phyloP scores from a whole-genome alignment of 139 green algal genomes.

The Picochlorum sp. region DNA sequence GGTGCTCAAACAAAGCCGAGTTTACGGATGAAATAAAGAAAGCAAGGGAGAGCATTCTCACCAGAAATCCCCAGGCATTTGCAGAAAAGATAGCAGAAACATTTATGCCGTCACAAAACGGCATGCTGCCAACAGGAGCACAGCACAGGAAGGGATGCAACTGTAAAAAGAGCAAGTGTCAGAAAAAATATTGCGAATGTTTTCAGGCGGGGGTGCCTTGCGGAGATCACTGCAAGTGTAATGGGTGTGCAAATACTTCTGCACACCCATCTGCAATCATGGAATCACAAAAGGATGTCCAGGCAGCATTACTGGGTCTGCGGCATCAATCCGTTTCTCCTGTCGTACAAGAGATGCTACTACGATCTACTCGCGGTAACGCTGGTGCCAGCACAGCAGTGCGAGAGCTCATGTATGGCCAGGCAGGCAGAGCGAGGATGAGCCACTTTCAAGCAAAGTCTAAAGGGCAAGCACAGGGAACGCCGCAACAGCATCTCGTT shows the following conservation, averaged over 20 bases:
- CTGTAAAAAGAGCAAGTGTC: constrained; percentile 70
- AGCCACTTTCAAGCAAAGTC: background rate
- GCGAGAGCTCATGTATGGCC: background rate
- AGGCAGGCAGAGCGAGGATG: background rate
- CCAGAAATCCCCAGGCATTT: constrained; percentile 55
- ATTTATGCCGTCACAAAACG: background rate
- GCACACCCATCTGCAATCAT: background rate
- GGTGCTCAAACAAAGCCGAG: constrained; percentile 55
- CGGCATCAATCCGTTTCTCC: background rate
- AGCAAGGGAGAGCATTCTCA: constrained; percentile 36
- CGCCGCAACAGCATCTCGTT: constrained; percentile 1
- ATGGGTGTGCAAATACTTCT: constrained; percentile 53
- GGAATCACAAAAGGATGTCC: background rate
- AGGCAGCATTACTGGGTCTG: background rate
- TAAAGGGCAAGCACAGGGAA: background rate
- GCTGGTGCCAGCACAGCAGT: background rate
- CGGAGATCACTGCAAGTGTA: constrained; percentile 78
- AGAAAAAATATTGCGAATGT: constrained; percentile 99
- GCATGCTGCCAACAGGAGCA: background rate
- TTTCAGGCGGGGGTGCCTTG: constrained; percentile 81
- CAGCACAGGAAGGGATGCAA: constrained; percentile 55
- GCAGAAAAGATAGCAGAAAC: constrained; percentile 29
- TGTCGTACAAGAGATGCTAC: background rate
- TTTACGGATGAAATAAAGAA: constrained; percentile 33
- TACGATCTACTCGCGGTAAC: background rate